Conservation (phyloP, 176 grass and related monocot genomes). For the Metroxylon sagu region DNA sequence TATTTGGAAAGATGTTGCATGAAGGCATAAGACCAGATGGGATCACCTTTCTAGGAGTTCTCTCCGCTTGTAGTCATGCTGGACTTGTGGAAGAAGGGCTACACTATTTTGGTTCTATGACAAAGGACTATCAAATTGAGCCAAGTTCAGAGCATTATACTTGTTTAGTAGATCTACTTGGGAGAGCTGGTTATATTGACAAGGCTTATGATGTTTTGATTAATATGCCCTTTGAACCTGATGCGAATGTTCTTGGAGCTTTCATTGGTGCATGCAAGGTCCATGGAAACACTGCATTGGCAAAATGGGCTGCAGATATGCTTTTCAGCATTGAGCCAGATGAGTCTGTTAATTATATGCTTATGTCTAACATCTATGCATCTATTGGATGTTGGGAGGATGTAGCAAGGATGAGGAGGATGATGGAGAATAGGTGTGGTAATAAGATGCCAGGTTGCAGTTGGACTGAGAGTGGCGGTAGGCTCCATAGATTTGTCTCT, state of each 20-base stretch:
- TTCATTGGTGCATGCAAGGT: slow-evolving; percentile 65
- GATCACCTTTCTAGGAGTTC: slow-evolving; percentile 53
- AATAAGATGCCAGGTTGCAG: slow-evolving; percentile 58
- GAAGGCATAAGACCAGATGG: slow-evolving; percentile 39
- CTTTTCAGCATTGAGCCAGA: slow-evolving; percentile 57
- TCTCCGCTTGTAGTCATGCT: slow-evolving; percentile 72
- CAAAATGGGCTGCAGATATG: slow-evolving; percentile 54
- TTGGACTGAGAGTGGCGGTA: slow-evolving; percentile 55
- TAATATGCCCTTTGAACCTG: slow-evolving; percentile 27
- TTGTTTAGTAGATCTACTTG: slow-evolving; percentile 77
- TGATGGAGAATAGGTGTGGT: slow-evolving; percentile 38
- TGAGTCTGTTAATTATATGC: slow-evolving; percentile 48
- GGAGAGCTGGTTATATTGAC: slow-evolving; percentile 54
- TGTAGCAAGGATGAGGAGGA: slow-evolving; percentile 30
- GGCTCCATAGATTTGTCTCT: slow-evolving; percentile 51
- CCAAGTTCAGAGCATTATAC: slow-evolving; percentile 49
- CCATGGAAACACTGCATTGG: slow-evolving; percentile 36
- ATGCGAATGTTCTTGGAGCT: slow-evolving; percentile 49
- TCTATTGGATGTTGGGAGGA: slow-evolving; percentile 40
- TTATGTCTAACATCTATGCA: slow-evolving; percentile 60
- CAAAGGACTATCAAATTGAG: slow-evolving; percentile 32
- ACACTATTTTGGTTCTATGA: slow-evolving; percentile 54
- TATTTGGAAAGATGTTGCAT: slow-evolving; percentile 61
- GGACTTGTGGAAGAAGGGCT: slow-evolving; percentile 55
- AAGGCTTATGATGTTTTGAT: slow-evolving; percentile 41